Conservation (phyloP, 2,329 filamentous ascomycete genomes). For the Pseudocercospora musae region DNA sequence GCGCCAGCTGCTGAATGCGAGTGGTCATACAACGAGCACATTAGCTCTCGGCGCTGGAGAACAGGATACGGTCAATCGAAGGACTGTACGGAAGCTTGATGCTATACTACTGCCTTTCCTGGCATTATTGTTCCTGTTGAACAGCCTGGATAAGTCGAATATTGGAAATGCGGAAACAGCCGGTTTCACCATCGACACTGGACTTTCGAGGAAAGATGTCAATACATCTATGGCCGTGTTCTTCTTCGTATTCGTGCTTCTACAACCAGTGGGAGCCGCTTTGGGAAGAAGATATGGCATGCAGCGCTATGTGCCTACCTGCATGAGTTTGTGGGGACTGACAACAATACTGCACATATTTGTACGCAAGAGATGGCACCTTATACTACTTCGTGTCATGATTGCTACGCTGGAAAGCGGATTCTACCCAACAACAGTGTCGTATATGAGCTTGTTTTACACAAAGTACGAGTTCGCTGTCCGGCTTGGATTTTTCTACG, state of each 20-base stretch:
- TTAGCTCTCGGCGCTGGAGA: neutral
- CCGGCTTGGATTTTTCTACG: slow-evolving; percentile 55
- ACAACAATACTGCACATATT: slow-evolving; percentile 49
- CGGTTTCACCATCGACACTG: slow-evolving; percentile 57
- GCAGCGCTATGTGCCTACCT: slow-evolving; percentile 54
- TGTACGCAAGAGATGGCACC: slow-evolving; percentile 46
- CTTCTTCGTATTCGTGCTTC: slow-evolving; percentile 57
- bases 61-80: slow-evolving; percentile 24
- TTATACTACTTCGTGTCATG: slow-evolving; percentile 44
- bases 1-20: neutral
- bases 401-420: slow-evolving; percentile 53
- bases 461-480: slow-evolving; percentile 56
- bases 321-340: slow-evolving; percentile 55
- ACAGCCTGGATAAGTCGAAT: slow-evolving; percentile 53
- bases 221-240: slow-evolving; percentile 57
- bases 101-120: slow-evolving; percentile 51
- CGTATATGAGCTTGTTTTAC: slow-evolving; percentile 59
- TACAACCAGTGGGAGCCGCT: slow-evolving; percentile 56
- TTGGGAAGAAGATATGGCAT: slow-evolving; percentile 57
- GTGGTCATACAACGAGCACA: neutral
- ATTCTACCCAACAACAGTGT: slow-evolving; percentile 58
- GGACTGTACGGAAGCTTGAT: slow-evolving; percentile 50
- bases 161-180: slow-evolving; percentile 57
- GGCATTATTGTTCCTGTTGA: slow-evolving; percentile 51
- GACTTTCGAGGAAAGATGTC: slow-evolving; percentile 50